Evolutionary conservation across 495 filamentous ascomycete species (phyloP).

Genomic region (Apodospora peruviana): DNA sequence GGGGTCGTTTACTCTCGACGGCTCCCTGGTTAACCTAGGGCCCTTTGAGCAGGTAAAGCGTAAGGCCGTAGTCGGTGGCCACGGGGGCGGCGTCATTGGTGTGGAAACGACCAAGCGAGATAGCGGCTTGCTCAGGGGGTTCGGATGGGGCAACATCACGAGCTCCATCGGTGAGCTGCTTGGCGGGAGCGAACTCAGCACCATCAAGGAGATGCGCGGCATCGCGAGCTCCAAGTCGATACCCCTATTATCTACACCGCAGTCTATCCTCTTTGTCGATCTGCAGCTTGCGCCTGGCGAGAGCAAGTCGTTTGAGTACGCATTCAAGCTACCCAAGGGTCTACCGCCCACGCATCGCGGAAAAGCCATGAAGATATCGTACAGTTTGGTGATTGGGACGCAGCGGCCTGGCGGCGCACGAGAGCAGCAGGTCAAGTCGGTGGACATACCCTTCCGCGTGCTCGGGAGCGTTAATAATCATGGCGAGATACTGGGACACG

Average conservation of each 20-base stretch:
- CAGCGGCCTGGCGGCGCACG: constrained; percentile 72
- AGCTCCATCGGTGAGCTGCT: constrained; percentile 83
- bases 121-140: constrained; percentile 73
- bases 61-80: constrained; percentile 83
- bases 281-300: constrained; percentile 82
- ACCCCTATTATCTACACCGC: constrained; percentile 88
- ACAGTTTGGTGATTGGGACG: constrained; percentile 87
- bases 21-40: constrained; percentile 80
- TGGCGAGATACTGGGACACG: constrained; percentile 63
- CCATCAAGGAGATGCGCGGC: constrained; percentile 88
- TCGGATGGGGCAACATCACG: constrained; percentile 85
- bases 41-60: constrained; percentile 94
- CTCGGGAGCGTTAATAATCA: constrained; percentile 77
- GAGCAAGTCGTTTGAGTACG: constrained; percentile 78
- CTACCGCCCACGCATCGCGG: constrained; percentile 87
- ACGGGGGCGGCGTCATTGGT: constrained; percentile 77
- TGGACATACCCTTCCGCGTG: constrained; percentile 92
- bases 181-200: constrained; percentile 80
- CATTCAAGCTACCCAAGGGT: constrained; percentile 77
- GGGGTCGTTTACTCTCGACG: constrained; percentile 86
- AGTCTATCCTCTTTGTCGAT: constrained; percentile 94
- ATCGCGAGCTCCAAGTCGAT: constrained; percentile 73
- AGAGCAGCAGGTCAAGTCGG: constrained; percentile 81
- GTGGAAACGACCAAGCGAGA: constrained; percentile 70
- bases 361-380: constrained; percentile 88